Base-by-base conservation (phyloP, 2,329 filamentous ascomycete species). In the Fusarium sp. region DNA sequence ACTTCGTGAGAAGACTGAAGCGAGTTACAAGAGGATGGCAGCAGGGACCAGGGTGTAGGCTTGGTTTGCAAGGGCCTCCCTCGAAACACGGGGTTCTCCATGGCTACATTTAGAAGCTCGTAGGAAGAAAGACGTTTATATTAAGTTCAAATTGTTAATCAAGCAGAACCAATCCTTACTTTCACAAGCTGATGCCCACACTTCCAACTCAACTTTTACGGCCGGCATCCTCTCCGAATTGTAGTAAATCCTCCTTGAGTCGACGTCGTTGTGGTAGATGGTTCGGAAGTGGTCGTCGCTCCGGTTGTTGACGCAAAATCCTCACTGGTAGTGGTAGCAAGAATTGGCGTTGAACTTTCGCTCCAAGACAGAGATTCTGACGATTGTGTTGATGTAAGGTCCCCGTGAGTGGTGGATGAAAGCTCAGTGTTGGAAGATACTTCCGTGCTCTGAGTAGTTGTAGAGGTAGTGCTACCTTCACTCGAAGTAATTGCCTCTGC, bases 21-120 rank as follows among this genome's bases (percentile, higher is more conserved):
- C 27, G 5, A 68, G 52, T 14, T 72, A 71, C 13, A 39, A 58
- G 31, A 59, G 29, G 18, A 67, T 71, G 68, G 57, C 50, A 3
- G 41, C 35, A 15, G 56, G 56, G 15, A 52, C 52, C 1, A 55
- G 20, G 6, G 27, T 33, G 20, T 53, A 17, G 9, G 1, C 2
- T 6, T 15, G n/a, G 17, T 12, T 8, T 50, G 17, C 11, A 3
- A 25, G 12, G 5, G 1, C 8, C 18, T 13, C 20, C 13, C 9
- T 4, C 14, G 9, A 15, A 29, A 2, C 13, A 29, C 15, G 3
- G 5, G 2, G 12, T 27, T 44, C 25, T n/a, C 11, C 27, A 7
- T 27, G 15, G 14, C 15, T 25, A 1, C 11, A 1, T 9, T 38
- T 12, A 22, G 18, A 17, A 4, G 17, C 25, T 44, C 7, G 7